These are phyloP conservation scores for Pyrenula aspistea DNA, from an alignment of 495 filamentous ascomycete genomes.

Conservation along the genomic window DNA sequence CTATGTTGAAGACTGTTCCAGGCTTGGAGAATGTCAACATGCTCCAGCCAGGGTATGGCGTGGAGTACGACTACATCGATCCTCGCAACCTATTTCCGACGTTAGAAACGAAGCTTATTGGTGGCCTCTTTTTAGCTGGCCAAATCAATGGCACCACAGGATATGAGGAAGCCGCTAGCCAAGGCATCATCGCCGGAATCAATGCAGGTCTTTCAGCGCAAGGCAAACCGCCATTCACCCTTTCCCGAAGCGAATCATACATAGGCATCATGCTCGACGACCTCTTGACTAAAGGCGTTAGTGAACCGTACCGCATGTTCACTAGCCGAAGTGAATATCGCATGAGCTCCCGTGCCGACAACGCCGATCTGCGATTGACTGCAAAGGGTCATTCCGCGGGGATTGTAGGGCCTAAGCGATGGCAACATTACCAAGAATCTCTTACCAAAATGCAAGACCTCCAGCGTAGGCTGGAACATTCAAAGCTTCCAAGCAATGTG, in stretches of 20 bases:
- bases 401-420: constrained; percentile 67
- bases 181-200: constrained; percentile 84
- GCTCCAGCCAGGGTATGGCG: constrained; percentile 94
- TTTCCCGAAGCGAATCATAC: constrained; percentile 82
- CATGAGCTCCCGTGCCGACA: constrained; percentile 81
- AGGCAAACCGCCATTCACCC: constrained; percentile 44
- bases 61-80: constrained; percentile 98
- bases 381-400: constrained; percentile 63
- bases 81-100: constrained; percentile 76
- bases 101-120: constrained; percentile 86
- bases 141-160: constrained; percentile 98
- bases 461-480: constrained; percentile 40
- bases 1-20: constrained; percentile 68
- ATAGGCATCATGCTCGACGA: constrained; percentile 99
- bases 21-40: constrained; percentile 85
- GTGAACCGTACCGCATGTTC: constrained; percentile 98
- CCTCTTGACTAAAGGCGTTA: constrained; percentile 91
- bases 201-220: constrained; percentile 79
- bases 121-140: constrained; percentile 82
- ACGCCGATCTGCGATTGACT: constrained; percentile 83
- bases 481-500: constrained; percentile 36
- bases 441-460: constrained; percentile 53
- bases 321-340: constrained; percentile 92
- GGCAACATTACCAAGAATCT: constrained; percentile 54
- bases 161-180: constrained; percentile 92